phyloP scores from a whole-genome alignment of 2,329 filamentous ascomycete species.

The Fusarium incarnatum region DNA sequence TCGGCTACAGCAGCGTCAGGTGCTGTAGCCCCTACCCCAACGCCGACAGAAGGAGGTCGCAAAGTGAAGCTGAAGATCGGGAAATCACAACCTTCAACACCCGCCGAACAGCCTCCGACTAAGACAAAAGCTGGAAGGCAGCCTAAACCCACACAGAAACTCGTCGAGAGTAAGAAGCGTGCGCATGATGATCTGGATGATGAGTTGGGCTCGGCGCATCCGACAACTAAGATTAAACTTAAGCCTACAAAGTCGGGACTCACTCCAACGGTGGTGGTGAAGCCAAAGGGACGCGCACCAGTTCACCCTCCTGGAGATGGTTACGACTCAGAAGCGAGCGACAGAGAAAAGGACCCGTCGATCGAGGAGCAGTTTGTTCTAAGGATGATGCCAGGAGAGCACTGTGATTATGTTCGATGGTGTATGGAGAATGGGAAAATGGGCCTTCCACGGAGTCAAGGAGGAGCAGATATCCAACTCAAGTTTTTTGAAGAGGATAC shows the following conservation, averaged over 20 bases:
- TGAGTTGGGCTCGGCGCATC: conserved; percentile 48
- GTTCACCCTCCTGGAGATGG: conserved; percentile 82
- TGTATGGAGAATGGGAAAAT: conserved; percentile 82
- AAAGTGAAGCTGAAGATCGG: conserved; percentile 59
- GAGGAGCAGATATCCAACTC: conserved; percentile 82
- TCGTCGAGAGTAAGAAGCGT: conserved; percentile 70
- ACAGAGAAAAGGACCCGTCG: conserved; percentile 85
- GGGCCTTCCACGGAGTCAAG: conserved; percentile 70
- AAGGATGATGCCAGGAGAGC: conserved; percentile 86
- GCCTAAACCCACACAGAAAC: conserved; percentile 69
- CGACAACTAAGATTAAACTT: conserved; percentile 67
- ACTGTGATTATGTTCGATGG: conserved; percentile 84
- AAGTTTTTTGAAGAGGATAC: conserved; percentile 82
- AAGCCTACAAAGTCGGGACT: conserved; percentile 53
- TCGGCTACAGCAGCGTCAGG: conserved; percentile 8
- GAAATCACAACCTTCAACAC: conserved; percentile 54
- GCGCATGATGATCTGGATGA: conserved; percentile 67
- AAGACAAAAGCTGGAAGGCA: conserved; percentile 72
- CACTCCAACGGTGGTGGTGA: conserved; percentile 60
- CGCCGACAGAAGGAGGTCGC: conserved; percentile 50
- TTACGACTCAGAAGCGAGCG: conserved; percentile 96
- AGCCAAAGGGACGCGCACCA: conserved; percentile 75
- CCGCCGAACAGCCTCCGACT: conserved; percentile 49
- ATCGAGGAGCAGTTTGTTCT: conserved; percentile 92
- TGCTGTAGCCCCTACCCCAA: conserved; percentile 21